Base-by-base conservation (phyloP, 331 rosid species). In the Malus hybrid region DNA sequence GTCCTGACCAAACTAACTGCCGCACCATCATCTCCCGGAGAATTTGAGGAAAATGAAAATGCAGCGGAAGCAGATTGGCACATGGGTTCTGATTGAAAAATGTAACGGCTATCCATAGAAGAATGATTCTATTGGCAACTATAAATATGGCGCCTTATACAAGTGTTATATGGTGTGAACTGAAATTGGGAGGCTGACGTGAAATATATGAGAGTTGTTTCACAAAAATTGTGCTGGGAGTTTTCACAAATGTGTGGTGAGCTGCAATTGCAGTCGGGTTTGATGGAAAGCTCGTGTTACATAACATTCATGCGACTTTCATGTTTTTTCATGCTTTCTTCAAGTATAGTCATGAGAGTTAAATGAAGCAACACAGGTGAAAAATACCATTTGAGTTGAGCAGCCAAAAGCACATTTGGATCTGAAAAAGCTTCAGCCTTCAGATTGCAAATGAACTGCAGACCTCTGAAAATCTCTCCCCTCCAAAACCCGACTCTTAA, bases 11-110 rank as follows among this genome's bases (percentile, higher is more conserved):
- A 36, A 73, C 75, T 62, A 14, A 63, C 73, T 58, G 71, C 77
- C 29, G 15, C 44, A 34, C 81, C 78, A 46, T 79, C 91, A 78
- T 81, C 89, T 57, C 60, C 79, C 1, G 82, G 30, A 72, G 76
- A 80, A 70, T 77, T 89, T 33, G 95, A 82, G 53, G 93, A 61
- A 77, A 82, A 62, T 60, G 82, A 79, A 86, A 82, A 71, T 2
- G 75, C n/a, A 64, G 66, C 68, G 75, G 62, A 71, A 6, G 88
- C 75, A 8, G 89, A 73, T 26, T 71, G 83, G 63, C 80, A 84
- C 83, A 79, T 61, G n/a, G 82, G 52, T 18, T 73, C 88, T 48
- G 83, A 68, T 39, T 70, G 84, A 58, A 63, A 75, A 28, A 78
- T 71, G 84, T 79, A 76, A 73, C 87, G 79, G 79, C 80, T 65